phyloP scores from a whole-genome alignment of 2,329 filamentous ascomycete genomes.

The Apiospora rasikravindrae region DNA sequence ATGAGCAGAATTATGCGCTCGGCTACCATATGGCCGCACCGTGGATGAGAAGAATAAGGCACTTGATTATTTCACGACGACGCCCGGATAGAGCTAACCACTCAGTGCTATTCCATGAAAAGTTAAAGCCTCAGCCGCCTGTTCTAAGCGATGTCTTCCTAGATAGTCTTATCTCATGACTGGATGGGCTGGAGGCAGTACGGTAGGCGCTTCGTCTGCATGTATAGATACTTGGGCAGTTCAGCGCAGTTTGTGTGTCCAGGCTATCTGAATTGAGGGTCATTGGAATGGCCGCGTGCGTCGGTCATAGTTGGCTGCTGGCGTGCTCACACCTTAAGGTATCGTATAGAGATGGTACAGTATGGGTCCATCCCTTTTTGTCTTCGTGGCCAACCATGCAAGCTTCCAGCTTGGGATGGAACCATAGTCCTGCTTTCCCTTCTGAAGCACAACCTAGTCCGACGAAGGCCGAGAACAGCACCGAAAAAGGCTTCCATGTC shows the following conservation, averaged over 20 bases:
- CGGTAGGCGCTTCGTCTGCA: no score
- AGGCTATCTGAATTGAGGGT: background rate
- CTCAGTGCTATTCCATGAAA: background rate
- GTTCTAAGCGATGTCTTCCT: background rate
- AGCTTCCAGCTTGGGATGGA: background rate
- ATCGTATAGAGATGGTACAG: background rate
- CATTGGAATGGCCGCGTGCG: background rate
- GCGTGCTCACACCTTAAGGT: background rate
- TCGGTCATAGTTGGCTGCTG: background rate
- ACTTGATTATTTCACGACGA: background rate
- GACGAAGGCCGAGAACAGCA: constrained; percentile 62
- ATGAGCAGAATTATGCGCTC: background rate
- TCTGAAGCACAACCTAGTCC: background rate
- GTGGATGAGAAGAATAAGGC: background rate
- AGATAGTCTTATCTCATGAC: background rate
- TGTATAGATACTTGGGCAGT: background rate
- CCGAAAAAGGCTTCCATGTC: constrained; percentile 52
- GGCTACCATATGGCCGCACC: background rate
- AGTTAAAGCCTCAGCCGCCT: background rate
- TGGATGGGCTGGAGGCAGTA: background rate
- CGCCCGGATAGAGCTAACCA: background rate
- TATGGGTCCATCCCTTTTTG: background rate
- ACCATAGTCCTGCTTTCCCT: background rate
- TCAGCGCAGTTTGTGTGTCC: background rate
- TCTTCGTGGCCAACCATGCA: background rate